These are phyloP conservation scores for Aureobasidium sp. DNA, from an alignment of 2,329 filamentous ascomycete genomes.

Conservation along the genomic window DNA sequence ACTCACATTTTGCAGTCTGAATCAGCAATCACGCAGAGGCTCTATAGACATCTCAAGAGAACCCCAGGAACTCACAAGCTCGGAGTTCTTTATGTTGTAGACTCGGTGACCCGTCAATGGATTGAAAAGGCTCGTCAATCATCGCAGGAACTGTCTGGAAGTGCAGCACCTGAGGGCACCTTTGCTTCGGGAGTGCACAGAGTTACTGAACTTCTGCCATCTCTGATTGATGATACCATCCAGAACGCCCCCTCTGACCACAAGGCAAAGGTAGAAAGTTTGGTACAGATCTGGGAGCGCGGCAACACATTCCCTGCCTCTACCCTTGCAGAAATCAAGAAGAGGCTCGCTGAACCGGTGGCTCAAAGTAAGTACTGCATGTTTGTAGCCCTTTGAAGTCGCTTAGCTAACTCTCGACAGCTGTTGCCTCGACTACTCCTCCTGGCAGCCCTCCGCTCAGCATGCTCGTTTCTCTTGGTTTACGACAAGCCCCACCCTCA, in stretches of 20 bases:
- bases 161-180: slow-evolving; percentile 77
- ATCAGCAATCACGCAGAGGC: slow-evolving; percentile 88
- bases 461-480: slow-evolving; percentile 20
- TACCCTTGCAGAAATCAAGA: slow-evolving; percentile 76
- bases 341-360: slow-evolving; percentile 59
- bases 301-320: slow-evolving; percentile 77
- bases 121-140: slow-evolving; percentile 86
- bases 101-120: slow-evolving; percentile 99
- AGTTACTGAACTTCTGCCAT: slow-evolving; percentile 89
- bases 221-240: slow-evolving; percentile 92
- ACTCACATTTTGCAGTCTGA: slow-evolving; percentile 61
- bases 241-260: slow-evolving; percentile 82
- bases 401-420: slow-evolving; percentile 2
- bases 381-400: neutral
- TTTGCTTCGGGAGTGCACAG: slow-evolving; percentile 91
- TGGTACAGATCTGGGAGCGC: slow-evolving; percentile 97
- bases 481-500: neutral
- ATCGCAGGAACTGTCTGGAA: slow-evolving; percentile 68
- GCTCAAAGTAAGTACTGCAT: slow-evolving; percentile 26
- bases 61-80: slow-evolving; percentile 92
- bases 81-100: slow-evolving; percentile 98
- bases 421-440: slow-evolving; percentile 21
- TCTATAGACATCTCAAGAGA: slow-evolving; percentile 96
- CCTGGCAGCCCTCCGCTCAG: slow-evolving; percentile 25
- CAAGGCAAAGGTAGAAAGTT: slow-evolving; percentile 95